These are phyloP conservation scores for Arthrobotrys musiformis DNA, from an alignment of 2,329 filamentous ascomycete species.

Conservation along the genomic window DNA sequence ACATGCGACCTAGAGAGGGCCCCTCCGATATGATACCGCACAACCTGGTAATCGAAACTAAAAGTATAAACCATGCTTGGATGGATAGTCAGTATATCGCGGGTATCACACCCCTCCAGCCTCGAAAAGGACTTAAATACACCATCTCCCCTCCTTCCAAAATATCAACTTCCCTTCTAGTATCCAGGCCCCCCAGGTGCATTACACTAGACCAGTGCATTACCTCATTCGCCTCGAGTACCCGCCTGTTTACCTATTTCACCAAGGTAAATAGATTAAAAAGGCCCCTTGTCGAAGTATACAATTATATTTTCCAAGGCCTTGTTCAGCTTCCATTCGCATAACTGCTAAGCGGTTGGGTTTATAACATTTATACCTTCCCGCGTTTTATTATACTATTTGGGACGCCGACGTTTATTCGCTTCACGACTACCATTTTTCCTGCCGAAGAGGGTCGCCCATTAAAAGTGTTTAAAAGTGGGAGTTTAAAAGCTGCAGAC, in stretches of 20 bases:
- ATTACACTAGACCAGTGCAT: constrained; percentile 8
- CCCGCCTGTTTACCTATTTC: constrained; percentile 13
- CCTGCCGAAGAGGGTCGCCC: neutral
- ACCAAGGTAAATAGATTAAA: neutral
- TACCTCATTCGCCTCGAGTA: constrained; percentile 28
- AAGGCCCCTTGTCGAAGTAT: constrained; percentile 19
- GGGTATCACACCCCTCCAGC: constrained; percentile 8
- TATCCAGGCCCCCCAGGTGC: constrained; percentile 50
- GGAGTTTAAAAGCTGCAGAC: constrained; percentile 2
- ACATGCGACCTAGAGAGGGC: constrained; percentile 15
- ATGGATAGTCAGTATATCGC: constrained; percentile 9
- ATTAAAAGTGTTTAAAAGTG: neutral
- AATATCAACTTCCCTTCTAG: constrained; percentile 44
- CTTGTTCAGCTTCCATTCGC: constrained; percentile 12
- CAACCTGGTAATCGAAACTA: constrained; percentile 29
- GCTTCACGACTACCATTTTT: neutral
- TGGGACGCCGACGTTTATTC: constrained; percentile 25
- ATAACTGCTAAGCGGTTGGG: neutral
- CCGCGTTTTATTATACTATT: constrained; percentile 36
- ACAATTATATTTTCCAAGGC: constrained; percentile 28
- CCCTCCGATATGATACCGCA: constrained; percentile 31
- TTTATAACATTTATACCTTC: constrained; percentile 33
- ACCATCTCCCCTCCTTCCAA: constrained; percentile 22
- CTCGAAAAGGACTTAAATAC: constrained; percentile 47
- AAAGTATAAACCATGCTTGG: constrained; percentile 13